Percentiles rank a stretch among this genome's conserved stretches.
Conservation (phyloP, 2,329 filamentous ascomycete species). For the Nothopassalora personata region DNA sequence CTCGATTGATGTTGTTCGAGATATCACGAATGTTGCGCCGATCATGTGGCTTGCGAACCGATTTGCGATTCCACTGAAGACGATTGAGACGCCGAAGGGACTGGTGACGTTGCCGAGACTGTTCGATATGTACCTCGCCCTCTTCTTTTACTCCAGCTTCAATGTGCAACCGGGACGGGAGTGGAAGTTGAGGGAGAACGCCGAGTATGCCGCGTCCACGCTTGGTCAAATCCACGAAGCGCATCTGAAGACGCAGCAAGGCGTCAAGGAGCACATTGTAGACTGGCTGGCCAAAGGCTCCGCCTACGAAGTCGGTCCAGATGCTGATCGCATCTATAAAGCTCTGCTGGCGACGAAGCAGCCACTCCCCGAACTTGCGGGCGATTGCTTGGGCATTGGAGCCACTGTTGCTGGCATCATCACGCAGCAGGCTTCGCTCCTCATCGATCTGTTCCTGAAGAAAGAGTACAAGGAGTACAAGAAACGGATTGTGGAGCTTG, state of each 20-base stretch:
- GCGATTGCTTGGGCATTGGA: constrained; percentile 47
- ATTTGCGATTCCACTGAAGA: constrained; percentile 65
- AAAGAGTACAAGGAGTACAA: constrained; percentile 49
- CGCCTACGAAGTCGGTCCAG: constrained; percentile 45
- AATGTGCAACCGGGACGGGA: constrained; percentile 48
- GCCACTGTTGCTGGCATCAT: constrained; percentile 48
- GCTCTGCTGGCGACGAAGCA: constrained; percentile 44
- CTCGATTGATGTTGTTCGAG: constrained; percentile 53
- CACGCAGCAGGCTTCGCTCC: constrained; percentile 49
- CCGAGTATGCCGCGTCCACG: constrained; percentile 34
- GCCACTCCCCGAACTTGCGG: constrained; percentile 45
- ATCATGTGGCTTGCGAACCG: constrained; percentile 59
- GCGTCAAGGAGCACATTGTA: constrained; percentile 39
- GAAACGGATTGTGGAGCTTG: constrained; percentile 46
- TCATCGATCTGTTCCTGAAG: constrained; percentile 50
- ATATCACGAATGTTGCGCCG: constrained; percentile 63
- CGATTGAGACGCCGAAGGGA: constrained; percentile 54
- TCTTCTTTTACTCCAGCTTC: constrained; percentile 51
- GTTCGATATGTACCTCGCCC: constrained; percentile 42
- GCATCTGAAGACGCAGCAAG: constrained; percentile 44
- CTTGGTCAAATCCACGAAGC: constrained; percentile 40
- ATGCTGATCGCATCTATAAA: constrained; percentile 50
- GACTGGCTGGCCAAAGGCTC: constrained; percentile 47
- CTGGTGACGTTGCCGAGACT: constrained; percentile 44
- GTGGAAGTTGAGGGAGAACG: constrained; percentile 45